These are phyloP conservation scores for Podosphaera leucotricha DNA, from an alignment of 2,329 filamentous ascomycete genomes.

Conservation along the genomic window DNA sequence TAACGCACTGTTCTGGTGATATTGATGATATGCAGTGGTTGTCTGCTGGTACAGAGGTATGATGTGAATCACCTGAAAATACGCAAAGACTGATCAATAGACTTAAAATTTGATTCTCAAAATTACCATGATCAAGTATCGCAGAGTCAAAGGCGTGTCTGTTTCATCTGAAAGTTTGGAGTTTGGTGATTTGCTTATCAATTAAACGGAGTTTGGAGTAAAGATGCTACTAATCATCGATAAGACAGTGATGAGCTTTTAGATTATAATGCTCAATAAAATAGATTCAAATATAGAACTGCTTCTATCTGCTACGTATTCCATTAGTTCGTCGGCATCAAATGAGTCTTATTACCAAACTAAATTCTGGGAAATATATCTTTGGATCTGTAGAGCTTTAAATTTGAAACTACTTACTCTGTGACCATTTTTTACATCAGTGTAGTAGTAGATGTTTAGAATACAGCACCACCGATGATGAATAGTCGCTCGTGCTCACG, in stretches of 20 bases:
- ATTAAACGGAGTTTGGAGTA: neutral
- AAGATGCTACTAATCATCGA: conserved; percentile 1
- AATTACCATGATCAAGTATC: neutral
- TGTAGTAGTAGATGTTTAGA: conserved; percentile 14
- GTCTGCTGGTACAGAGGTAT: neutral
- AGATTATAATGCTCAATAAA: too few relatives aligned
- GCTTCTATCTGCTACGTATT: too few relatives aligned
- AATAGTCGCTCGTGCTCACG: conserved; percentile 85
- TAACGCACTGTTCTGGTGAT: neutral
- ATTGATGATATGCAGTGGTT: neutral
- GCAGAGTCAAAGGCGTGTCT: neutral
- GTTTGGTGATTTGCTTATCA: neutral
- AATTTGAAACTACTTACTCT: neutral
- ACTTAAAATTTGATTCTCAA: too few relatives aligned
- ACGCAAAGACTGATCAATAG: neutral
- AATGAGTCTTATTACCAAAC: neutral
- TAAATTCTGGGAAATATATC: neutral
- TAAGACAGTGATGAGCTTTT: too few relatives aligned
- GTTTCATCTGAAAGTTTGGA: neutral
- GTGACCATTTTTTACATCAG: neutral
- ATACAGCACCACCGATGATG: conserved; percentile 91
- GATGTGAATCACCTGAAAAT: neutral
- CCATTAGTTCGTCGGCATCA: neutral
- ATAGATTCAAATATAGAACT: too few relatives aligned
- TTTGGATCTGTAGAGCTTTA: neutral